phyloP scores from a whole-genome alignment of 2,329 filamentous ascomycete genomes.

The Dactylellina cionopaga region DNA sequence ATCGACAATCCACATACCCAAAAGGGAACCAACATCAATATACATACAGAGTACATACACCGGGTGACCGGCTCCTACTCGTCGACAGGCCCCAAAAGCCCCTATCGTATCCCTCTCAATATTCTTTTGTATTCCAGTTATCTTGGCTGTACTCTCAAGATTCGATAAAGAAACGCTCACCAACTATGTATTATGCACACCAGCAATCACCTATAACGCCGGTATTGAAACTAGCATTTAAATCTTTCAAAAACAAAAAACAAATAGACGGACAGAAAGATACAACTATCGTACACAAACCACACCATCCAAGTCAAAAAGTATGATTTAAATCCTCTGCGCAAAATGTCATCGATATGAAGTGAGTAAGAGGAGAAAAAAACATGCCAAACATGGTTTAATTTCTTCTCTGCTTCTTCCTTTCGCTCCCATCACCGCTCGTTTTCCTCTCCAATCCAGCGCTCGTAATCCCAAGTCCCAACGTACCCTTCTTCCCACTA shows the following conservation, averaged over 20 bases:
- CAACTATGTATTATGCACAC: neutral
- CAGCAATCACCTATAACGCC: constrained; percentile 1
- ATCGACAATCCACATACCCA: too few relatives aligned
- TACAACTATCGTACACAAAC: neutral
- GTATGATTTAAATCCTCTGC: too few relatives aligned
- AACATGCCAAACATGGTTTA: neutral
- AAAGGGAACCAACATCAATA: too few relatives aligned
- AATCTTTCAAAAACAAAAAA: neutral
- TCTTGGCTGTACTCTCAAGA: too few relatives aligned
- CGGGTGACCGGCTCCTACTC: too few relatives aligned
- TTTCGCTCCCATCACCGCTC: constrained; percentile 46
- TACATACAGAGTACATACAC: too few relatives aligned
- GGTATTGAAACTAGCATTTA: neutral
- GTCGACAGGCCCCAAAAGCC: too few relatives aligned
- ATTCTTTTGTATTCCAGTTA: too few relatives aligned
- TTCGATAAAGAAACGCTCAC: neutral
- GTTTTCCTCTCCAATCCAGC: constrained; percentile 41
- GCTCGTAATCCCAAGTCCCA: constrained; percentile 49
- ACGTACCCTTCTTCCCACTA: constrained; percentile 37
- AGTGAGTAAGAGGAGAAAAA: neutral
- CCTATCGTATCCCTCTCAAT: too few relatives aligned
- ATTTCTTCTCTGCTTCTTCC: constrained; percentile 45
- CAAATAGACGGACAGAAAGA: neutral
- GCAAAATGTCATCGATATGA: too few relatives aligned
- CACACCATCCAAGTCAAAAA: too few relatives aligned